Base-by-base conservation (phyloP, 768 basidiomycete genomes). In the Coprinopsis strossmayeri region DNA sequence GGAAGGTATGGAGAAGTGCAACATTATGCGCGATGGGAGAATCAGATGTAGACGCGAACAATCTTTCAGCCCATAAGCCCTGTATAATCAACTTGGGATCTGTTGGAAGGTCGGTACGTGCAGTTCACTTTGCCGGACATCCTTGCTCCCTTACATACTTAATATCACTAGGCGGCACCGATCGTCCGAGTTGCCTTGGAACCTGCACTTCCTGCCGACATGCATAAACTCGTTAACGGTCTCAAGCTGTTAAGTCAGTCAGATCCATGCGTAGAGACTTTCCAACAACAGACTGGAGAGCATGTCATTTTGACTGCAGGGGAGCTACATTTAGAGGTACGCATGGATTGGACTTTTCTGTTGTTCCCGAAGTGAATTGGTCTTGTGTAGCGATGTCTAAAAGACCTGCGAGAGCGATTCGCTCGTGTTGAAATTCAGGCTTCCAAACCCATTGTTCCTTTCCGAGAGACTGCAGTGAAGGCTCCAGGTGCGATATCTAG, bases 141-240 rank as follows among this genome's bases (percentile, higher is more conserved):
- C 12, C 27, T 26, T 34, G 45, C 13, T 18, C 24, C 42, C 34
- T 15, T 7, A 26, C 28, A n/a, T 35, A 21, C 26, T 20, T 15
- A 17, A n/a, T 28, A 13, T 17, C 38, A 53, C 0, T 48, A 94
- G 91, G 76, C 76, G 15, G 78, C 87, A 1, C 95, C 95, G 0
- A 98, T 99, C 54, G 91, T 99, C 12, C 83, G 95, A 46, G 91
- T 99, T 21, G 96, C 96, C 0, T 67, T 99, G 35, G 96, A 98
- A 59, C 92, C 96, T 0, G 72, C 70, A 24, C 71, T 77, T 34
- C 89, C 84, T 13, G 82, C 82, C 5, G 91, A 98, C 60, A 87
- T 98, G 81, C 84, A 82, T 1, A 92, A 90, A 61, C 73, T 99
- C 20, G 76, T 98, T 38, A 76, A 75, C 30, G 96, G 96, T 1